Evolutionary conservation across 2,329 filamentous ascomycete species (phyloP), one percentile per base, ranked within the genome.

Genomic region (Colletotrichum navitas): DNA sequence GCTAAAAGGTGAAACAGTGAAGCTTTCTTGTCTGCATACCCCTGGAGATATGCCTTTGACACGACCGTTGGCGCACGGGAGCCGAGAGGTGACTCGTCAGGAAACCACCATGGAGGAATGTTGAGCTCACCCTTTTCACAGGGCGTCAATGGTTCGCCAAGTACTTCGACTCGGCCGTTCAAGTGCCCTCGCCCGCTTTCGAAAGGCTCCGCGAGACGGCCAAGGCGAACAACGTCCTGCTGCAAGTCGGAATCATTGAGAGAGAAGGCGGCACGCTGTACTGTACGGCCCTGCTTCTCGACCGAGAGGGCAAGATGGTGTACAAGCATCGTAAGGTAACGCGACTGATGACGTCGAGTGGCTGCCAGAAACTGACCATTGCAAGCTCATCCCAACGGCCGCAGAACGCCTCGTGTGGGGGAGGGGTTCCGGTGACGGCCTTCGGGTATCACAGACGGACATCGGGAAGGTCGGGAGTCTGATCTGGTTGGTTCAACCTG

Each of bases 361-460:
- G 26, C 16, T 7, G 18, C 26, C 24, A 21, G 34, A 36, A 34
- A n/a, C 66, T 72, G 49, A 70, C 51, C 2, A 47, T 69, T 24
- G 59, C 18, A 49, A 71, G 71, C 65, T 84, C 60, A 79, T 84
- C 32, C 82, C 82, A 8, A 83, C 82, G 1, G 82, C 78, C 5
- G 81, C 76, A n/a, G 82, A 84, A 64, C 74, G 82, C 18, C 72
- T 84, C 2, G 78, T 83, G 3, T 83, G 82, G 82, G 82, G 94
- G 36, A 76, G 80, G 62, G 82, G 81, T 24, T 76, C 81, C 18
- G 82, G 82, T 36, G 81, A 84, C 56, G 79, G 80, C 1, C 75
- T 84, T 11, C 76, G 78, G 32, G 81, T 84, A 21, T 78, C 80
- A 7, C 77, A 83, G 68, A 81, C 81, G 4, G 81, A 81, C 34